These are phyloP conservation scores for Mucuna pruriens DNA, from an alignment of 306 rosid species.

Conservation along the genomic window DNA sequence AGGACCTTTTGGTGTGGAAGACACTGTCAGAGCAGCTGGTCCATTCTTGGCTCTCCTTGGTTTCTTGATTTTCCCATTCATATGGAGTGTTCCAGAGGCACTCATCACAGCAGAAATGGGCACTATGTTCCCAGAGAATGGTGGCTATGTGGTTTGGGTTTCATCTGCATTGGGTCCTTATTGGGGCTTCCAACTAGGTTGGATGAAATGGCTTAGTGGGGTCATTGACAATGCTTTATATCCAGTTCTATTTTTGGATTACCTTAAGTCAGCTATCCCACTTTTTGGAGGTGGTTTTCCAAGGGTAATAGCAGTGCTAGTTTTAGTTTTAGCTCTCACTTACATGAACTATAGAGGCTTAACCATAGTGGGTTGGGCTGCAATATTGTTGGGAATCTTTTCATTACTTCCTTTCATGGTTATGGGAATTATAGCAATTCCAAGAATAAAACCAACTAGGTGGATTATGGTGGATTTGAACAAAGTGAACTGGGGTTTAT, in stretches of 20 bases:
- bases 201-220: slow-evolving; percentile 80
- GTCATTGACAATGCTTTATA: slow-evolving; percentile 74
- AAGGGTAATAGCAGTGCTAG: slow-evolving; percentile 49
- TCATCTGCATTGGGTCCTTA: slow-evolving; percentile 71
- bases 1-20: slow-evolving; percentile 74
- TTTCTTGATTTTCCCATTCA: slow-evolving; percentile 56
- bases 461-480: slow-evolving; percentile 57
- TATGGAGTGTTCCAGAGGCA: slow-evolving; percentile 80
- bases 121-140: slow-evolving; percentile 73
- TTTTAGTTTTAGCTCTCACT: slow-evolving; percentile 56
- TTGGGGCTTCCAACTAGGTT: slow-evolving; percentile 78
- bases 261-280: slow-evolving; percentile 63
- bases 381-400: slow-evolving; percentile 61
- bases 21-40: slow-evolving; percentile 67
- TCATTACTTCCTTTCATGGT: slow-evolving; percentile 66
- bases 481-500: slow-evolving; percentile 62
- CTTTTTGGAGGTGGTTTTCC: slow-evolving; percentile 57
- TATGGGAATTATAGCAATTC: slow-evolving; percentile 66
- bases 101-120: slow-evolving; percentile 73
- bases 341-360: slow-evolving; percentile 72
- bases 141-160: slow-evolving; percentile 78
- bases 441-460: slow-evolving; percentile 55
- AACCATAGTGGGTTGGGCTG: slow-evolving; percentile 70
- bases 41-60: slow-evolving; percentile 65
- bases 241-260: slow-evolving; percentile 68